phyloP scores from a whole-genome alignment of 768 basidiomycete species.

The button mushroom (Agaricus bisporus) region DNA sequence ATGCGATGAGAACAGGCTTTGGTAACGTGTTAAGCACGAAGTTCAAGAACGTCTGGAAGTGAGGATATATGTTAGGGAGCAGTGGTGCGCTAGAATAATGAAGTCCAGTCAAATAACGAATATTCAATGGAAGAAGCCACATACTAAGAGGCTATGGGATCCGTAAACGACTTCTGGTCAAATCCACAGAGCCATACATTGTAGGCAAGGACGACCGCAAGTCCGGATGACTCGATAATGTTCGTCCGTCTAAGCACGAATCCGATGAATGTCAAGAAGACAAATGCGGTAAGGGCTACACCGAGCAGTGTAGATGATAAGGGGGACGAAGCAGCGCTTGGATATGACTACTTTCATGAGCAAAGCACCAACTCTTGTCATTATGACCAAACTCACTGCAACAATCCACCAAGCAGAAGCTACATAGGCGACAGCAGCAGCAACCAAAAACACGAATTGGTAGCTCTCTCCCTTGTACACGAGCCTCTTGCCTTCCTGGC shows the following conservation, averaged over 20 bases:
- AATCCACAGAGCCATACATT: constrained; percentile 88
- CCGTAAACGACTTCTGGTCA: constrained; percentile 65
- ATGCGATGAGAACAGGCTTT: constrained; percentile 74
- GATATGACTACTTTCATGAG: constrained; percentile 55
- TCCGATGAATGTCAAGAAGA: constrained; percentile 90
- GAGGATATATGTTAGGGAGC: constrained; percentile 72
- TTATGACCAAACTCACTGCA: constrained; percentile 40
- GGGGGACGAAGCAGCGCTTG: constrained; percentile 76
- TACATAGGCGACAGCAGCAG: constrained; percentile 75
- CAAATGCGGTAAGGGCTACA: constrained; percentile 78
- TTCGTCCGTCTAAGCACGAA: constrained; percentile 86
- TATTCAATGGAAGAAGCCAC: constrained; percentile 20
- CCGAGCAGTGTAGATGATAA: constrained; percentile 87
- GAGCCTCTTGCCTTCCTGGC: constrained; percentile 68
- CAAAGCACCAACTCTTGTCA: neutral
- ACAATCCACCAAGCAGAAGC: constrained; percentile 85
- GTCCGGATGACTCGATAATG: constrained; percentile 84
- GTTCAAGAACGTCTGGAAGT: constrained; percentile 71
- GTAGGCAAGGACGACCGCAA: constrained; percentile 85
- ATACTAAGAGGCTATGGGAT: constrained; percentile 74
- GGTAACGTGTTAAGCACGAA: constrained; percentile 84
- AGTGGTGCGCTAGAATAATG: constrained; percentile 55
- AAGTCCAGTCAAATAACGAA: neutral
- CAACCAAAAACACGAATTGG: constrained; percentile 73
- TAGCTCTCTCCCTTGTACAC: constrained; percentile 66